Percentiles rank a stretch among this genome's conserved stretches.
These are phyloP conservation scores for Rhizopogon salebrosus DNA, from an alignment of 768 basidiomycete genomes.

Conservation along the genomic window DNA sequence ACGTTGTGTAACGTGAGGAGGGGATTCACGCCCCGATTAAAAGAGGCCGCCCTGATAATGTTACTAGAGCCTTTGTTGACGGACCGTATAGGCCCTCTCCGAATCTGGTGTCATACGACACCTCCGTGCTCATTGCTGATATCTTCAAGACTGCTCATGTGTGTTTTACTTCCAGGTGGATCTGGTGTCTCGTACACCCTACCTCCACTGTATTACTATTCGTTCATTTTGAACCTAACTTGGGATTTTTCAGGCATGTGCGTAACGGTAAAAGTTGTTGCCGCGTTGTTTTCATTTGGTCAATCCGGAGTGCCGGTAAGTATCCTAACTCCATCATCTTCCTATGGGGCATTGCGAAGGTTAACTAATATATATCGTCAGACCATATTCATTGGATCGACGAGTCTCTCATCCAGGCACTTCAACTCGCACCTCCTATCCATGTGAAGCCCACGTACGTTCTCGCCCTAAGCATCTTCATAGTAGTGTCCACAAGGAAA, in stretches of 20 bases:
- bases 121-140: conserved; percentile 44
- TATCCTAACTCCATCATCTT: background rate
- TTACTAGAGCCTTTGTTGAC: conserved; percentile 44
- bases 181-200: conserved; percentile 41
- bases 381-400: conserved; percentile 11
- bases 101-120: conserved; percentile 32
- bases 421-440: conserved; percentile 12
- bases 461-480: no score
- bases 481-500: no score
- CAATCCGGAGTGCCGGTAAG: conserved; percentile 34
- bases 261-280: conserved; percentile 18
- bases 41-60: conserved; percentile 22
- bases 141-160: background rate
- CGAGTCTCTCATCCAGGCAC: conserved; percentile 10
- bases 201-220: conserved; percentile 11
- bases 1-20: conserved; percentile 45
- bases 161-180: conserved; percentile 25
- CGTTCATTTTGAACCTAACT: background rate
- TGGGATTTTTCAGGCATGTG: conserved; percentile 1
- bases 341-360: background rate
- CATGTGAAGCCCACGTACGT: no score
- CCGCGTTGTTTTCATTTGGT: conserved; percentile 38
- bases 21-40: conserved; percentile 49
- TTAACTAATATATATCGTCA: background rate
- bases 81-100: conserved; percentile 48